Evolutionary conservation across 768 basidiomycete genomes (phyloP), one percentile per base, ranked within the genome.

Genomic region (Macrolepiota fuliginosa): DNA sequence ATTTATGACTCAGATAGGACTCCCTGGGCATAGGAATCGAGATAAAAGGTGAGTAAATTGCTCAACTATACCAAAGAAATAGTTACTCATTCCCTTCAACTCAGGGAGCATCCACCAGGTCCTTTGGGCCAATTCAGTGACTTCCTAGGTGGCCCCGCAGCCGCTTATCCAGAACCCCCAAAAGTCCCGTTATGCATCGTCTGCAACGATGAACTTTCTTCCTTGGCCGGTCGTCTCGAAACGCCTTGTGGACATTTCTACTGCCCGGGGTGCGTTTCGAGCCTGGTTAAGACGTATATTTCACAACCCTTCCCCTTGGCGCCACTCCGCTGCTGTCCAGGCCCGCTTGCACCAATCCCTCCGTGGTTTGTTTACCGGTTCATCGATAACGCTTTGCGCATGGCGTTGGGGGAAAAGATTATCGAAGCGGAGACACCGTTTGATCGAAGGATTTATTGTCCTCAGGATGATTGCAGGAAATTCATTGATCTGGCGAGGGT

Each of bases 181-280:
- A 17, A 19, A 17, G 17, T 3, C 24, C 59, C 59, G 10, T 17
- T 10, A 3, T 61, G 59, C 52, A 35, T 54, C 11, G 52, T 53
- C 13, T 61, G 59, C 36, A n/a, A n/a, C 17, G 59, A 29, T 17
- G 19, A 19, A 22, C 27, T 52, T 27, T 4, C n/a, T 19, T 36
- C 42, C 13, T 27, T 36, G 12, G 6, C 40, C 12, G 29, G 42
- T 19, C 51, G 60, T n/a, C 46, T 66, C 24, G 50, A 59, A 45
- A 50, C 57, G 19, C 50, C 62, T 15, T 66, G 65, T 29, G 65
- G 51, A n/a, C 65, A 66, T 42, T 59, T 54, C 17, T 66, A 62
- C 46, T 66, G 65, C 36, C 45, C 55, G 24, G 27, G 5, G 19
- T 66, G 65, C 29, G 37, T 61, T 4, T 24, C 24, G n/a, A 51